Conservation (phyloP, 164 flowering plant genomes). For the Buxus sempervirens region DNA sequence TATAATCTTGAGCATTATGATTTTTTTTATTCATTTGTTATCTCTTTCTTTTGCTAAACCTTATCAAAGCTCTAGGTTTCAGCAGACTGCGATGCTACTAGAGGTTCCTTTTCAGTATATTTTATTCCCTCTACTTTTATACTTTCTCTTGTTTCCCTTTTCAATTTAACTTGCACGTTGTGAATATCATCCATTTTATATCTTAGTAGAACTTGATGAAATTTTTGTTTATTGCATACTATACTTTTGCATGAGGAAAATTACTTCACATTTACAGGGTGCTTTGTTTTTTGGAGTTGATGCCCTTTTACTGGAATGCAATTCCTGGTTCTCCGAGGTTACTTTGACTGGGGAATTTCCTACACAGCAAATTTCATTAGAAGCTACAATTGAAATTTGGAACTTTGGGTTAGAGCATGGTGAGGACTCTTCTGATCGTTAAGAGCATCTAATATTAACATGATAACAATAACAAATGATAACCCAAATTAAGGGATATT, state of each 20-base stretch:
- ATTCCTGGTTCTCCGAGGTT: constrained; percentile 43
- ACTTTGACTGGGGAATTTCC: constrained; percentile 19
- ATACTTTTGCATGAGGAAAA: not conserved
- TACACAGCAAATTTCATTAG: constrained; percentile 27
- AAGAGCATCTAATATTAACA: not conserved
- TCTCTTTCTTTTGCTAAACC: no score
- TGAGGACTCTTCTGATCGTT: constrained; percentile 18
- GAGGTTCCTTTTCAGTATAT: no score
- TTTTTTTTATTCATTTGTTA: no score
- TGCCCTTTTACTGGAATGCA: constrained; percentile 43
- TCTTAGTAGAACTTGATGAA: not conserved
- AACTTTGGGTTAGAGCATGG: constrained; percentile 54
- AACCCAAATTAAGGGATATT: no score
- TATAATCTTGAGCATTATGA: no score
- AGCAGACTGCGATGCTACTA: no score
- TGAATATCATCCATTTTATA: not conserved
- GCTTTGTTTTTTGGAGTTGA: constrained; percentile 72
- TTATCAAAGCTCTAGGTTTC: no score
- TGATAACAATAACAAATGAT: constrained; percentile 1
- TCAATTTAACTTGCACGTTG: no score
- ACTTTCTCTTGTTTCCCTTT: no score
- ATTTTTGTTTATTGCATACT: not conserved
- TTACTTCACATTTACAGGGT: constrained; percentile 34
- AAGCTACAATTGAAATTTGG: constrained; percentile 49
- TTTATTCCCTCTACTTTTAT: no score